These are phyloP conservation scores for Beverwykella pulmonaria DNA, from an alignment of 495 filamentous ascomycete genomes.

Conservation along the genomic window DNA sequence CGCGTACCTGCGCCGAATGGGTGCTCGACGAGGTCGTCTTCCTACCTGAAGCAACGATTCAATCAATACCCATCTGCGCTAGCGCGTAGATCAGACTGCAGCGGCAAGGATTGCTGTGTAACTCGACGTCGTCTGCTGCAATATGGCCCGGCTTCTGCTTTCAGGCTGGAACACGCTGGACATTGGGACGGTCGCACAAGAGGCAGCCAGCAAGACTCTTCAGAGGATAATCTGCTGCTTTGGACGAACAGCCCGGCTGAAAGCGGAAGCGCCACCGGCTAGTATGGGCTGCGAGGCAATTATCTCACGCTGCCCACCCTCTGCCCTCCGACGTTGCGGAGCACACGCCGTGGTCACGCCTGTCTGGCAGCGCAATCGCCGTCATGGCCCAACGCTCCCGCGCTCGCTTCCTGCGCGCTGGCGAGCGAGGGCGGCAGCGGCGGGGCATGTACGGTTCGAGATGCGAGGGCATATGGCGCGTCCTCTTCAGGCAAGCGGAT, in stretches of 20 bases:
- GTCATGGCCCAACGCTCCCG: too few species aligned
- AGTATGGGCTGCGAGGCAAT: constrained; percentile 4
- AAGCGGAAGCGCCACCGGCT: constrained; percentile 25
- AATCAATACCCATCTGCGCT: constrained; percentile 28
- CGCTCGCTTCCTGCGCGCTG: too few species aligned
- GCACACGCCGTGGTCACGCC: background rate
- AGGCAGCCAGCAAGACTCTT: constrained; percentile 1
- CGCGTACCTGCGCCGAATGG: constrained; percentile 34
- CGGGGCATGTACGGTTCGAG: too few species aligned
- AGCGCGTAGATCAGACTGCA: constrained; percentile 18
- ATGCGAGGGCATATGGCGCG: background rate
- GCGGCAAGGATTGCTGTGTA: constrained; percentile 5
- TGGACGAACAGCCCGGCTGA: constrained; percentile 24
- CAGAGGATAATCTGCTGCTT: constrained; percentile 18
- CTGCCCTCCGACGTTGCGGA: background rate
- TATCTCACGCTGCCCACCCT: background rate
- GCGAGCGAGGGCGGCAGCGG: too few species aligned
- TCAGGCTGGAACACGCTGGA: constrained; percentile 29
- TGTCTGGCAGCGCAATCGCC: background rate
- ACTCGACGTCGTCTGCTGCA: constrained; percentile 8
- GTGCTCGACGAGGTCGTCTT: background rate
- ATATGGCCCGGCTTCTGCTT: constrained; percentile 26
- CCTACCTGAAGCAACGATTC: constrained; percentile 11
- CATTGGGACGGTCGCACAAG: constrained; percentile 19
- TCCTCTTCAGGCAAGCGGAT: background rate